Evolutionary conservation across 306 rosid species (phyloP), one percentile per base, ranked within the genome.

Genomic region (Erythrophleum fordii): DNA sequence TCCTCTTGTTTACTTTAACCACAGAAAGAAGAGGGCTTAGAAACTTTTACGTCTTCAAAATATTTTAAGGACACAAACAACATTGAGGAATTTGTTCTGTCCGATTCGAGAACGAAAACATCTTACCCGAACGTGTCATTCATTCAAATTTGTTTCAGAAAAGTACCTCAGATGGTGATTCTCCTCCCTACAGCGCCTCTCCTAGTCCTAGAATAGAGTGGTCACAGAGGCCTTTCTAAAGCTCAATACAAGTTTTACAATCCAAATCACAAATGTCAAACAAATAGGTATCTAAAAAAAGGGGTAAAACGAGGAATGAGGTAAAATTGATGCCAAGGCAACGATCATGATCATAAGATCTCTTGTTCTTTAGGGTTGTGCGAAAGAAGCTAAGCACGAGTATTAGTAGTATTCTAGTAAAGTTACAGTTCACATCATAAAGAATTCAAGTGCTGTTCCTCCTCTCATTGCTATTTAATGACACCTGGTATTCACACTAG

Each of bases 401-500:
- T 83, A 92, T 83, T 85, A 87, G 83, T 83, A 85, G 91, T 87
- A 77, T 84, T 83, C 86, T 80, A 86, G 89, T 84, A 83, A 65
- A 86, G 95, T 92, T 86, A 85, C 92, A 89, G 89, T 82, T 85
- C 84, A 84, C 85, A 88, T 86, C 73, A n/a, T 86, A 89, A 92
- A 89, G 91, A 93, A 91, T 89, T 85, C 85, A 88, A 86, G 83
- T 81, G 88, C 89, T 80, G 83, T n/a, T n/a, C n/a, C 88, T 87
- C 86, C 89, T 76, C 82, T 86, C 82, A 76, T 80, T 85, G 85
- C 84, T 85, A 79, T 69, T 77, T 85, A 73, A 88, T 88, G 87
- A 89, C 84, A 86, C 87, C 93, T 84, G 85, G 85, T 92, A 94
- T 94, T 92, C 94, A 91, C 98, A 91, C 88, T 84, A 75, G 89